Evolutionary conservation across 768 basidiomycete species (phyloP).

Genomic region (Hygrocybe coccinea): DNA sequence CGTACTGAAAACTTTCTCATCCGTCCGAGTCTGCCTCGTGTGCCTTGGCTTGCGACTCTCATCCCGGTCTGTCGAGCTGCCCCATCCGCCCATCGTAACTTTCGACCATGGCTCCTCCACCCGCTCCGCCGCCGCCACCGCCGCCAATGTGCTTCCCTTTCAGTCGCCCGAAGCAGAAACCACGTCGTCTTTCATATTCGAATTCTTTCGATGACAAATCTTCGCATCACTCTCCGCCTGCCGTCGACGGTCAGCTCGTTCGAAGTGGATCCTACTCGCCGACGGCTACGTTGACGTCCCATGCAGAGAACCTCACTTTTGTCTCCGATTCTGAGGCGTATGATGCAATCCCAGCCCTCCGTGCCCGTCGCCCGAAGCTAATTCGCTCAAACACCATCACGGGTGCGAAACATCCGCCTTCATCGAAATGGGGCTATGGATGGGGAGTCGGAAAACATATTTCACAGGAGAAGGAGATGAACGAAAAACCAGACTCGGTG

Average conservation of each 20-base stretch:
- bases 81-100: conserved; percentile 15
- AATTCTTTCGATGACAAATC: conserved; percentile 25
- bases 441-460: conserved; percentile 60
- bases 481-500: conserved; percentile 12
- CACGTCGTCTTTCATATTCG: conserved; percentile 44
- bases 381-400: conserved; percentile 50
- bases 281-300: conserved; percentile 39
- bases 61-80: too few relatives aligned
- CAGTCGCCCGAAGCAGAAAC: conserved; percentile 38
- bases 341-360: conserved; percentile 39
- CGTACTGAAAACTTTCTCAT: too few relatives aligned
- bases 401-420: conserved; percentile 51
- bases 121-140: conserved; percentile 19
- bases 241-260: conserved; percentile 29
- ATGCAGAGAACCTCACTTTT: conserved; percentile 49
- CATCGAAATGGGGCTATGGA: conserved; percentile 63
- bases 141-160: conserved; percentile 63
- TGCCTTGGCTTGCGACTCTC: too few relatives aligned
- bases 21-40: too few relatives aligned
- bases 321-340: conserved; percentile 60
- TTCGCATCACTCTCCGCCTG: conserved; percentile 13
- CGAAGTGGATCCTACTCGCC: conserved; percentile 43
- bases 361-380: conserved; percentile 39
- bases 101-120: conserved; percentile 47
- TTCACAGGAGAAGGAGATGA: conserved; percentile 24